phyloP scores from a whole-genome alignment of 805 yeast species.

The Geotrichum ghanense region DNA sequence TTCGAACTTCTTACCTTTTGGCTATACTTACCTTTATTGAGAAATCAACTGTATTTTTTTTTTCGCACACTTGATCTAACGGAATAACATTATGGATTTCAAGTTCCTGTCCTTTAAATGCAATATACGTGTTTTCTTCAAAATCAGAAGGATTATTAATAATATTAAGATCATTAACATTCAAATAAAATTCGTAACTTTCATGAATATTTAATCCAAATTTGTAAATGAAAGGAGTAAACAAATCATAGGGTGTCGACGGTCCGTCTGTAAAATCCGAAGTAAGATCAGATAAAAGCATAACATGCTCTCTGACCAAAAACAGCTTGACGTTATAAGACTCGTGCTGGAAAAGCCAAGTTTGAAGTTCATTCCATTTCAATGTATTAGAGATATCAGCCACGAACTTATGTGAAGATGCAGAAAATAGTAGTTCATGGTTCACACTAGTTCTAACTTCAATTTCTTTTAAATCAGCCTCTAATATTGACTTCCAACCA shows the following conservation, averaged over 20 bases:
- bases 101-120: slow-evolving; percentile 56
- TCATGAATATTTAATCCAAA: slow-evolving; percentile 44
- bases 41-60: slow-evolving; percentile 15
- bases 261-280: slow-evolving; percentile 68
- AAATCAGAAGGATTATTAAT: slow-evolving; percentile 82
- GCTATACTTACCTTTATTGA: slow-evolving; percentile 7
- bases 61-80: slow-evolving; percentile 28
- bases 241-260: slow-evolving; percentile 54
- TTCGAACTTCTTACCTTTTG: not conserved
- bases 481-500: slow-evolving; percentile 45
- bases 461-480: slow-evolving; percentile 37
- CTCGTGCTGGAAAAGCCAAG: slow-evolving; percentile 50
- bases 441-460: slow-evolving; percentile 78
- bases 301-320: slow-evolving; percentile 70
- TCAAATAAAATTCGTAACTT: slow-evolving; percentile 52
- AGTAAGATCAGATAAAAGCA: slow-evolving; percentile 57
- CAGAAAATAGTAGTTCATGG: slow-evolving; percentile 65
- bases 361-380: slow-evolving; percentile 69
- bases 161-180: slow-evolving; percentile 80
- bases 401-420: slow-evolving; percentile 42
- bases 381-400: slow-evolving; percentile 61
- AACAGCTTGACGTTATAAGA: slow-evolving; percentile 48
- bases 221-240: slow-evolving; percentile 57
- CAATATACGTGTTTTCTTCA: slow-evolving; percentile 64
- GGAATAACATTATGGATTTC: slow-evolving; percentile 45